Percentiles rank a stretch among this genome's conserved stretches.
phyloP scores from a whole-genome alignment of 2,329 filamentous ascomycete species.

The Blumeriella jaapii region DNA sequence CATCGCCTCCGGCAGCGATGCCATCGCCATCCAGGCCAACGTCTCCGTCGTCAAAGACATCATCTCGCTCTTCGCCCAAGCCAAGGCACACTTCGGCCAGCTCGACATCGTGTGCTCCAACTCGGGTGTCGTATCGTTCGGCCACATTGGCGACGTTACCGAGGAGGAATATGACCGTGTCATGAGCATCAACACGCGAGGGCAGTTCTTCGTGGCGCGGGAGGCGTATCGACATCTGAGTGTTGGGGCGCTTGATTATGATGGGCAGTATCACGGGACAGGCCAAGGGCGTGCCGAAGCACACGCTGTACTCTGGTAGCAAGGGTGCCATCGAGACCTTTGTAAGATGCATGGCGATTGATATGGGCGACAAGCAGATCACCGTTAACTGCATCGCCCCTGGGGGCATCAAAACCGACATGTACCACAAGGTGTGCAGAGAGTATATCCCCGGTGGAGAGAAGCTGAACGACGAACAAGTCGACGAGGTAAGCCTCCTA shows the following conservation, averaged over 20 bases:
- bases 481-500: constrained; percentile 35
- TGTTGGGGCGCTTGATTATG: constrained; percentile 59
- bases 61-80: constrained; percentile 20
- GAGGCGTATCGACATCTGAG: constrained; percentile 62
- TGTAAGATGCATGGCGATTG: constrained; percentile 59
- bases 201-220: constrained; percentile 68
- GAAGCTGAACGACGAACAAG: constrained; percentile 43
- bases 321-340: constrained; percentile 72
- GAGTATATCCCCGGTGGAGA: constrained; percentile 50
- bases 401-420: constrained; percentile 53
- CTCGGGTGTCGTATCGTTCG: constrained; percentile 42
- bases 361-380: constrained; percentile 51
- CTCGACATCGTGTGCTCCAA: constrained; percentile 26
- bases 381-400: constrained; percentile 59
- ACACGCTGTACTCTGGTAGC: constrained; percentile 62
- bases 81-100: constrained; percentile 23
- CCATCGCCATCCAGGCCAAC: constrained; percentile 46
- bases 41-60: constrained; percentile 38
- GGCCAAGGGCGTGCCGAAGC: constrained; percentile 56
- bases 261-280: constrained; percentile 62
- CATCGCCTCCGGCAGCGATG: constrained; percentile 38
- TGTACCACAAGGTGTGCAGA: constrained; percentile 57
- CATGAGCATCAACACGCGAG: constrained; percentile 53
- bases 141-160: constrained; percentile 22
- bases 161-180: constrained; percentile 32